Evolutionary conservation across 1,139 yeast species (phyloP), one percentile per base, ranked within the genome.

Genomic region (Meyerozyma elateridarum): DNA sequence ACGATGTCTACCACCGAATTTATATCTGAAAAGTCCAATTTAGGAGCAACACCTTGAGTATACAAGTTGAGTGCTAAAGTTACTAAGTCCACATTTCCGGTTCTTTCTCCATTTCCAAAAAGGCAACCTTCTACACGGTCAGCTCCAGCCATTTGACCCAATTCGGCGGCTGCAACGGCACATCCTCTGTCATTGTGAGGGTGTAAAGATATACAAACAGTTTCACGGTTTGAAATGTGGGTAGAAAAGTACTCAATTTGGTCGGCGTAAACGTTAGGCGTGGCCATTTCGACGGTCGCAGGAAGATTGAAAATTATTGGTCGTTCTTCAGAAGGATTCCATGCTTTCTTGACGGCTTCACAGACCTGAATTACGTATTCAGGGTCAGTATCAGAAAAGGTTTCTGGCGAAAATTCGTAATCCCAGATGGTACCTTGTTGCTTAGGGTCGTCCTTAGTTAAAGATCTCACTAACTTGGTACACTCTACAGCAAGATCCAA

Each of bases 181-280:
- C 96, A 88, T 21, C 97, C 97, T 59, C 97, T 79, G 60, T 91
- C 97, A 49, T 91, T 91, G 64, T 91, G 98, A 32, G 95, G 85
- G 58, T 91, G 98, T 30, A 91, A 76, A 17, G 97, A 89, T 36
- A 91, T 79, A 52, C 93, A 79, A 26, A 89, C 78, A 48, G 78
- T 85, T 46, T 87, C 94, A 51, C 97, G 80, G 52, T 89, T 83
- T 29, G 81, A 58, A 36, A 91, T 83, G 48, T 82, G 73, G 16
- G 79, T 79, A 41, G 82, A 66, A 54, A 91, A 91, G 57, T 83
- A 88, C 63, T 91, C 98, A 42, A 91, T 79, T 66, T 89, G 97
- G 61, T 91, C 97, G 33, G 97, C 98, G 51, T 87, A 91, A 28
- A 89, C 79, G 56, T 91, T 91, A 41, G 97, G 98, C 27, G 93